phyloP scores from a whole-genome alignment of 2,329 filamentous ascomycete species.

The Ascomycota sp. region DNA sequence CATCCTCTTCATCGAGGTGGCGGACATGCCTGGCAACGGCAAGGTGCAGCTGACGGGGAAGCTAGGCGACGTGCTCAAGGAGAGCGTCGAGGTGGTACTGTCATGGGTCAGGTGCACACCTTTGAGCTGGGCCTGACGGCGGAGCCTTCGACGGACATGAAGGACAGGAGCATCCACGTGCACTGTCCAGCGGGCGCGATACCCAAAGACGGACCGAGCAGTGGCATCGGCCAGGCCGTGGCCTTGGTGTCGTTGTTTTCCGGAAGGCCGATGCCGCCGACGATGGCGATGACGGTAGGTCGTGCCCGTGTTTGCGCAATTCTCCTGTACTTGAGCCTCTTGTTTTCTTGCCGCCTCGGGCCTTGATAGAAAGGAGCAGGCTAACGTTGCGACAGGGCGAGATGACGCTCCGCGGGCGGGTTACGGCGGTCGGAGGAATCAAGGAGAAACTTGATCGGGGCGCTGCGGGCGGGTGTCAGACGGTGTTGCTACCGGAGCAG shows the following conservation, averaged over 20 bases:
- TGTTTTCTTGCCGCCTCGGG: no score
- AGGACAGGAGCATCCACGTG: constrained; percentile 80
- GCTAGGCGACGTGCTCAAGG: constrained; percentile 88
- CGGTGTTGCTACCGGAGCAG: constrained; percentile 67
- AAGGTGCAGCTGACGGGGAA: constrained; percentile 91
- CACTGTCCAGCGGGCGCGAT: constrained; percentile 91
- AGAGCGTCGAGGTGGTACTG: constrained; percentile 86
- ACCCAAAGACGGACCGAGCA: constrained; percentile 76
- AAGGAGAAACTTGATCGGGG: constrained; percentile 97
- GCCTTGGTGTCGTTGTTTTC: constrained; percentile 82
- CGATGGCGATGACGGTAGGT: constrained; percentile 76
- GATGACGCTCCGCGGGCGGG: constrained; percentile 64
- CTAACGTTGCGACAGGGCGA: constrained; percentile 28
- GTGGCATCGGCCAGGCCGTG: constrained; percentile 84
- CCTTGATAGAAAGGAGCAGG: no score
- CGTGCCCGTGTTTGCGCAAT: not conserved
- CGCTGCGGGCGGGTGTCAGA: constrained; percentile 80
- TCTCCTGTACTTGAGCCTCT: no score
- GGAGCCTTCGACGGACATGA: constrained; percentile 76
- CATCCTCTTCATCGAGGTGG: constrained; percentile 95
- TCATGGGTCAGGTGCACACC: constrained; percentile 91
- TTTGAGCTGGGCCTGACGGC: constrained; percentile 72
- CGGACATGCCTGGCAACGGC: constrained; percentile 87
- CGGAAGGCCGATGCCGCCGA: constrained; percentile 68
- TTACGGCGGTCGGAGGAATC: constrained; percentile 90